Evolutionary conservation across 352 stramenopile species (phyloP), one percentile per base, ranked within the genome.

Genomic region (Plasmopara muralis): DNA sequence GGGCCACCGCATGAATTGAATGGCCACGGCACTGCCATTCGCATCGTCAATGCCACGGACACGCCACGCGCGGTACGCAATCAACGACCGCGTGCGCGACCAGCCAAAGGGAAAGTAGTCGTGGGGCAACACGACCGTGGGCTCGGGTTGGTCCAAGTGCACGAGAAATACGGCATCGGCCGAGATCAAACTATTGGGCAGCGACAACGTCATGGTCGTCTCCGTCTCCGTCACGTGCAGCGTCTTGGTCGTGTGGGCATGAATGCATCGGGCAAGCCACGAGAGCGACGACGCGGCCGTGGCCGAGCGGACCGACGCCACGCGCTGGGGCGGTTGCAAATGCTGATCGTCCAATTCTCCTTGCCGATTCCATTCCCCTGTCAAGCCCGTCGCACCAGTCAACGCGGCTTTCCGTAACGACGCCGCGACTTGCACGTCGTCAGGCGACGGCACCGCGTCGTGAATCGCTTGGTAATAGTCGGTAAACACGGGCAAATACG

Each of bases 1-100:
- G 4, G 77, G 74, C 77, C 77, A 88, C 50, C 74, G 68, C 77
- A 88, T 87, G 44, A 76, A 76, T 37, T 84, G 68, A 33, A 84
- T 66, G 0, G 66, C 72, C 9, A 85, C 59, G 0, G 66, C 65
- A 20, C 72, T 81, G 34, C 68, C 68, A 53, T 73, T 77, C 51
- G 67, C 58, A 53, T 80, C 72, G 30, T 50, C 62, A 28, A 83
- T 70, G 35, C 64, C 66, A 35, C 73, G 68, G 16, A 83, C 68
- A 30, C 77, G 74, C 77, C 77, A 86, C 4, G 77, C 74, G 25
- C 77, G 74, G 44, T 88, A 85, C 13, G 75, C 77, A 34, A 85
- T 61, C 28, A 88, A 45, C 9, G 76, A 61, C 10, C 76, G 64
- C 56, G 70, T 72, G 5, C 70, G 70, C 9, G 66, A 66, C 59